Percentiles rank a stretch among this genome's conserved stretches.
phyloP scores from a whole-genome alignment of 495 filamentous ascomycete species.

The Collariella sp. region DNA sequence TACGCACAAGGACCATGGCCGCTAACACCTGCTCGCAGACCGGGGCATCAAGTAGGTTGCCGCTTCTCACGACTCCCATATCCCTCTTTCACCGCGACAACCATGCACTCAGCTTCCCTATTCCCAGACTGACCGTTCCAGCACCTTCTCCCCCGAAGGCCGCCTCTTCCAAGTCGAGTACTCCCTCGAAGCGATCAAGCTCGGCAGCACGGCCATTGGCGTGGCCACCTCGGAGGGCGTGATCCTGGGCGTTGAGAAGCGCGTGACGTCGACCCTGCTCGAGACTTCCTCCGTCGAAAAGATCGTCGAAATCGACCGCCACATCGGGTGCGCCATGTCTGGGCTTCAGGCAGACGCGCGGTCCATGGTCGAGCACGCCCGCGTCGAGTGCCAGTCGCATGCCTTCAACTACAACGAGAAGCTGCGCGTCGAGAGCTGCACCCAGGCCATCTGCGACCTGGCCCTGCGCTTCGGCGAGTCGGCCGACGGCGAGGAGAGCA shows the following conservation, averaged over 20 bases:
- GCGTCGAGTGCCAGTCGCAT: slow-evolving; percentile 94
- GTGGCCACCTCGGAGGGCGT: slow-evolving; percentile 91
- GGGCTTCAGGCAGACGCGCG: slow-evolving; percentile 94
- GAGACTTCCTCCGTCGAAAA: slow-evolving; percentile 97
- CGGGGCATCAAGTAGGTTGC: slow-evolving; percentile 90
- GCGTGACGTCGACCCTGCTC: slow-evolving; percentile 91
- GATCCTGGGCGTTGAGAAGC: slow-evolving; percentile 96
- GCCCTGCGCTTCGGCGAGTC: slow-evolving; percentile 94
- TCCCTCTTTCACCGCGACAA: neutral
- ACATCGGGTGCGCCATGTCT: slow-evolving; percentile 98
- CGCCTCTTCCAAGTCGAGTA: slow-evolving; percentile 99
- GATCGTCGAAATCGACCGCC: slow-evolving; percentile 97
- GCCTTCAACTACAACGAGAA: slow-evolving; percentile 94
- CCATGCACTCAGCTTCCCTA: too few species aligned
- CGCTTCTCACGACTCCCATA: neutral
- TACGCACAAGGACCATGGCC: slow-evolving; percentile 21
- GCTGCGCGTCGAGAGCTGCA: slow-evolving; percentile 91
- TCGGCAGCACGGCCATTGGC: slow-evolving; percentile 95
- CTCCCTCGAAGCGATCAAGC: slow-evolving; percentile 99
- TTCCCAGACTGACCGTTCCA: slow-evolving; percentile 26
- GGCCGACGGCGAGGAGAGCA: slow-evolving; percentile 94
- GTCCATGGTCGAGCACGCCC: slow-evolving; percentile 93
- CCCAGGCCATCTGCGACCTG: slow-evolving; percentile 96
- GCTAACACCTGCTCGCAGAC: slow-evolving; percentile 49
- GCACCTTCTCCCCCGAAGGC: slow-evolving; percentile 99